Evolutionary conservation across 768 basidiomycete species (phyloP).

Genomic region (Tricholomella constricta): DNA sequence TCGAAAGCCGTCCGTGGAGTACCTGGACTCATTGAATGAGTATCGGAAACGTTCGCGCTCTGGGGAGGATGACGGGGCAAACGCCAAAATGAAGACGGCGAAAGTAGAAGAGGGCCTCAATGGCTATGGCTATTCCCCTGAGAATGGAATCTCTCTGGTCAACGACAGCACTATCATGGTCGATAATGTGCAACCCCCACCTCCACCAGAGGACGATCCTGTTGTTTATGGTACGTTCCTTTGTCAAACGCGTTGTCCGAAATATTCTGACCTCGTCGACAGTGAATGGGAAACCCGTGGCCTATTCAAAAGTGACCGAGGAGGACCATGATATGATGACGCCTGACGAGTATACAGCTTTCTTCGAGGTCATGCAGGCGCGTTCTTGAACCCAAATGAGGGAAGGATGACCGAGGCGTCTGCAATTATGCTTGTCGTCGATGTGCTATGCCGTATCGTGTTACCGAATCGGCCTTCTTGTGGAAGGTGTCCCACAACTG

Average conservation of each 20-base stretch:
- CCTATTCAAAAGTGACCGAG: slow-evolving; percentile 83
- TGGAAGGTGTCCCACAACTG: background rate
- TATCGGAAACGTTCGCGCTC: slow-evolving; percentile 77
- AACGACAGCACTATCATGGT: slow-evolving; percentile 27
- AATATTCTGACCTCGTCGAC: slow-evolving; percentile 3
- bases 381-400: slow-evolving; percentile 30
- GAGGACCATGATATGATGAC: slow-evolving; percentile 94
- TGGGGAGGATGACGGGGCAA: slow-evolving; percentile 52
- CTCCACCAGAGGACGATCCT: slow-evolving; percentile 51
- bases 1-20: slow-evolving; percentile 63
- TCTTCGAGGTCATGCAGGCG: slow-evolving; percentile 68
- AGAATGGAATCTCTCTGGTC: slow-evolving; percentile 20
- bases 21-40: slow-evolving; percentile 69
- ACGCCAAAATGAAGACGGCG: slow-evolving; percentile 37
- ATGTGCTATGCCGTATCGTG: background rate
- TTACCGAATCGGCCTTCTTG: no score
- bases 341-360: slow-evolving; percentile 87
- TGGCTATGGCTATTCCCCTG: slow-evolving; percentile 22
- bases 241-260: background rate
- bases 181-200: slow-evolving; percentile 18
- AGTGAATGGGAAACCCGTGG: slow-evolving; percentile 78
- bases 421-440: background rate
- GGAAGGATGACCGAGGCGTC: background rate
- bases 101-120: slow-evolving; percentile 43
- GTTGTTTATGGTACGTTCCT: slow-evolving; percentile 61